Evolutionary conservation across 495 filamentous ascomycete species (phyloP), one percentile per base, ranked within the genome.

Genomic region (Podospora pseudoanserina): DNA sequence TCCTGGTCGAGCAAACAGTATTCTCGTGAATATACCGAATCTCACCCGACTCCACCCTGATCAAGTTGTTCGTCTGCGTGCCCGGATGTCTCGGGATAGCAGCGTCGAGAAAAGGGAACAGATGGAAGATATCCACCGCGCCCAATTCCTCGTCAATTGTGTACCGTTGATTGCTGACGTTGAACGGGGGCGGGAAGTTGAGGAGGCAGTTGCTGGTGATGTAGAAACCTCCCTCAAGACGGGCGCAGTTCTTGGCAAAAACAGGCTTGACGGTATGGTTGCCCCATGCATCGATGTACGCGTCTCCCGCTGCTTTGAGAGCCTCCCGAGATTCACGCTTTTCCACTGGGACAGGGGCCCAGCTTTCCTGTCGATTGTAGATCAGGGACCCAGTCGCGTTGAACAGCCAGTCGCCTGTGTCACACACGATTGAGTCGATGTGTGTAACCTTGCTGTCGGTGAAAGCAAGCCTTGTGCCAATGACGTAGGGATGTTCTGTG

Each of bases 361-460:
- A 81, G 39, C 60, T 74, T 67, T 81, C 79, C 32, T 73, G 73
- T 44, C 67, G 68, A 44, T 72, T 68, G 70, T 73, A 80, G 55
- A 74, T 65, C 4, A 74, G 64, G 32, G 77, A 71, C 1, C 70
- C 78, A 4, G 78, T 76, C 7, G 78, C 79, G 67, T 81, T 78
- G 72, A 80, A 81, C 19, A 72, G 71, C 79, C 78, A 81, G 70
- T 81, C 78, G 9, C 78, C 79, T 0, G 60, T 60, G 65, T 79
- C 76, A 7, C 75, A 75, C 1, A 81, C 75, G 27, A 80, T 73
- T 0, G 77, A 79, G 18, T 81, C 76, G 56, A 81, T 77, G 11
- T 69, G 60, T 6, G 73, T 72, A 32, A 79, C 75, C 61, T 65
- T 55, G 64, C 63, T 39, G 58, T 66, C 28, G 54, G 78, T 34